These are phyloP conservation scores for Isatis lusitanica DNA, from an alignment of 441 rosid genomes.

Conservation along the genomic window DNA sequence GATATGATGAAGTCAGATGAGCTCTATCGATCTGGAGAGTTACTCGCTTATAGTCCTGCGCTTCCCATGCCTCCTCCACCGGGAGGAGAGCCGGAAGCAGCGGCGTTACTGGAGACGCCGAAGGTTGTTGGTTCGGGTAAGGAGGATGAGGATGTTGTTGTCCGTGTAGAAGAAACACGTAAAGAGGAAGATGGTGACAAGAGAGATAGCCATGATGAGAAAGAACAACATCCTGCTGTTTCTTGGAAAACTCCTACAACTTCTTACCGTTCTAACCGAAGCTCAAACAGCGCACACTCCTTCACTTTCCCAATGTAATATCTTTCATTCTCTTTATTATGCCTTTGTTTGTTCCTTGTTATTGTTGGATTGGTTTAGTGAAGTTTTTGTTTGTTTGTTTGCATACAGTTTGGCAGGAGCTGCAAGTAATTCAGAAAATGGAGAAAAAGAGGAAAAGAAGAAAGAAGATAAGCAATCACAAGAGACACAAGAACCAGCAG, in stretches of 20 bases:
- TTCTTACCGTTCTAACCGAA: constrained; percentile 35
- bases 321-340: neutral
- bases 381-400: neutral
- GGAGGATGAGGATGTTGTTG: neutral
- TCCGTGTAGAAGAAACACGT: neutral
- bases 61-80: constrained; percentile 40
- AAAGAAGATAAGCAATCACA: constrained; percentile 13
- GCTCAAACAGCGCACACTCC: constrained; percentile 38
- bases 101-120: neutral
- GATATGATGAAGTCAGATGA: constrained; percentile 31
- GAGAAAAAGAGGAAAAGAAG: constrained; percentile 33
- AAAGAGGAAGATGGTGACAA: neutral
- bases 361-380: neutral
- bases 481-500: constrained; percentile 6
- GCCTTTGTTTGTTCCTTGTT: neutral
- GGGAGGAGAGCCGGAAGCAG: constrained; percentile 5
- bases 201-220: constrained; percentile 17
- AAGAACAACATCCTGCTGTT: constrained; percentile 37
- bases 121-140: constrained; percentile 13
- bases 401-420: constrained; percentile 33
- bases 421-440: constrained; percentile 28
- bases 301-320: constrained; percentile 42
- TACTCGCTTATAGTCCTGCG: constrained; percentile 29
- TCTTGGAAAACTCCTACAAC: constrained; percentile 38
- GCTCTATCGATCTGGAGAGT: constrained; percentile 37